phyloP scores from a whole-genome alignment of 345 rosid species.

The Raphanus raphanistrum region DNA sequence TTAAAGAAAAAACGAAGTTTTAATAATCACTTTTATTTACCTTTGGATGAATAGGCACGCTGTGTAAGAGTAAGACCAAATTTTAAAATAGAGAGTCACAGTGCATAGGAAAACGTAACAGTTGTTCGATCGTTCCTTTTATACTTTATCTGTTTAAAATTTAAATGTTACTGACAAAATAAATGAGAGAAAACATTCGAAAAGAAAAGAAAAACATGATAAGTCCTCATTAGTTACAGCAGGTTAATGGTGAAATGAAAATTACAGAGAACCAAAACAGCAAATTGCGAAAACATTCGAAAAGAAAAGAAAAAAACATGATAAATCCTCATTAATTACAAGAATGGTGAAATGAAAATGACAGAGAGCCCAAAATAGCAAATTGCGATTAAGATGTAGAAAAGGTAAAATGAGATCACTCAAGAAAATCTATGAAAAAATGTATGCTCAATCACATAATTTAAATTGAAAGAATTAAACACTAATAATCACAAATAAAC shows the following conservation, averaged over 20 bases:
- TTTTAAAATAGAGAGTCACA: constrained; percentile 14
- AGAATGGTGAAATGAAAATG: background rate
- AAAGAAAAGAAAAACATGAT: background rate
- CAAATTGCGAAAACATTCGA: background rate
- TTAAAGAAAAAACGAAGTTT: background rate
- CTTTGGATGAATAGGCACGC: constrained; percentile 30
- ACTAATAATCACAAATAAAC: background rate
- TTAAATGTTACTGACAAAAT: background rate
- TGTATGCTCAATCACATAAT: constrained; percentile 1
- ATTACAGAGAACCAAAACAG: background rate
- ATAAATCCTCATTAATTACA: constrained; percentile 24
- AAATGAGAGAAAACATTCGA: background rate
- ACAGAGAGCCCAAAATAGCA: background rate
- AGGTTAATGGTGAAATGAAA: background rate
- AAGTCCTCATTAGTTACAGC: constrained; percentile 23
- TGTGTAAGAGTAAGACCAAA: constrained; percentile 9
- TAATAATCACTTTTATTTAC: constrained; percentile 16
- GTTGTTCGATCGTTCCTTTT: constrained; percentile 4
- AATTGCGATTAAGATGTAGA: constrained; percentile 9
- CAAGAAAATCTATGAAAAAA: background rate
- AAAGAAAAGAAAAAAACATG: background rate
- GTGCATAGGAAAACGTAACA: constrained; percentile 24
- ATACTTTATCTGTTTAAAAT: background rate
- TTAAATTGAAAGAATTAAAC: background rate
- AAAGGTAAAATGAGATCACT: constrained; percentile 21